These are phyloP conservation scores for Eruca vesicaria DNA, from an alignment of 441 rosid genomes.

Conservation along the genomic window DNA sequence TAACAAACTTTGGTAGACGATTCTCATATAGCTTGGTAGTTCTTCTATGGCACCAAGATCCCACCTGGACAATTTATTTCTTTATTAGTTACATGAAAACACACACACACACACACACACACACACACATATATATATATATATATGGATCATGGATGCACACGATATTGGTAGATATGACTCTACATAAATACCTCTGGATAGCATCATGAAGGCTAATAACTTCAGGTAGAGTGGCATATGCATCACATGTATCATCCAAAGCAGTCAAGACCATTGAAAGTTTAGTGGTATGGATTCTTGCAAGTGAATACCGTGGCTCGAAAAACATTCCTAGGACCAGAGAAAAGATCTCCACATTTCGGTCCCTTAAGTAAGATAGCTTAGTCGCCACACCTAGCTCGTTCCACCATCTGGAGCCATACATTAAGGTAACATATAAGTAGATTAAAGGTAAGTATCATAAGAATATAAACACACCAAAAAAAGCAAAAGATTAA, in stretches of 20 bases:
- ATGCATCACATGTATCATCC: not conserved
- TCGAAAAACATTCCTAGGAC: not conserved
- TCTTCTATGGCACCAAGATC: not conserved
- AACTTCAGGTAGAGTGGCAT: not conserved
- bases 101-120: not conserved
- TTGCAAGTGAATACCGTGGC: not conserved
- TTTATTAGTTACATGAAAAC: not conserved
- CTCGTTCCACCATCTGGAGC: not conserved
- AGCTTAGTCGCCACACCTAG: not conserved
- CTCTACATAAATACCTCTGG: not conserved
- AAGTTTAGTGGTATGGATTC: not conserved
- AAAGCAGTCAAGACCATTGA: not conserved
- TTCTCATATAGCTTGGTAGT: not conserved
- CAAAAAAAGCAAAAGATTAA: not conserved
- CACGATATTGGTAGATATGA: not conserved
- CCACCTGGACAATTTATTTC: not conserved
- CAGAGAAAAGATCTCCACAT: not conserved
- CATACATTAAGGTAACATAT: not conserved
- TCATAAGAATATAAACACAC: not conserved
- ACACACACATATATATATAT: no score
- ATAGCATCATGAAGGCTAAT: not conserved
- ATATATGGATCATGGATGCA: not conserved
- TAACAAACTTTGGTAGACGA: not conserved
- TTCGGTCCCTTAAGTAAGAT: not conserved
- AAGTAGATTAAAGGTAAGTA: not conserved